A percentile compares a stretch with the other conserved stretches of the same genome.
These are phyloP conservation scores for Primulina huaijiensis DNA, from an alignment of 257 asterid species.

Conservation along the genomic window DNA sequence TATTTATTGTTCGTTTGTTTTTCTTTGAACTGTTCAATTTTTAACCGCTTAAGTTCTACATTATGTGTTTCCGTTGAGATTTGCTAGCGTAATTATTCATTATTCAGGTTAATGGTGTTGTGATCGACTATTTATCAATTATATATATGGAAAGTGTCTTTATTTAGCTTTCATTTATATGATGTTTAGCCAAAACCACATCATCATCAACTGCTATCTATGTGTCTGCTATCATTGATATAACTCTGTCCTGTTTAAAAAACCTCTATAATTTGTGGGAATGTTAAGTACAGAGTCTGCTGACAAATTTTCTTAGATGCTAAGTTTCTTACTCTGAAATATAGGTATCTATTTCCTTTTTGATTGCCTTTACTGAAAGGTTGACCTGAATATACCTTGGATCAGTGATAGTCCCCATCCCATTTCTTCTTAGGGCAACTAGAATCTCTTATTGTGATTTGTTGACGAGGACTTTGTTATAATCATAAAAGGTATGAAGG, in stretches of 20 bases:
- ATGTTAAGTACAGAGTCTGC: too few relatives aligned
- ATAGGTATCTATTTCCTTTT: not conserved
- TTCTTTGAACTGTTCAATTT: not conserved
- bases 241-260: not conserved
- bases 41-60: not conserved
- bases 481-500: constrained; percentile 77
- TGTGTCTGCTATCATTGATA: too few relatives aligned
- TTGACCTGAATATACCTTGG: not conserved
- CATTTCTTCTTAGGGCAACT: constrained; percentile 1
- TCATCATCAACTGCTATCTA: too few relatives aligned
- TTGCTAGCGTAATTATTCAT: not conserved
- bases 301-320: not conserved
- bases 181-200: not conserved
- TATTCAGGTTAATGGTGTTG: not conserved
- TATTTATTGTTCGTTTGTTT: constrained; percentile 17
- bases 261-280: not conserved
- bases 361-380: not conserved
- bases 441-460: constrained; percentile 12
- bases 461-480: constrained; percentile 20
- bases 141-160: not conserved
- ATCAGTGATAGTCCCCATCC: not conserved
- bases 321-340: not conserved
- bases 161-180: too few relatives aligned
- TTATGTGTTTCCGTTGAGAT: not conserved
- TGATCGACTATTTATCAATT: not conserved